Base-by-base conservation (phyloP, 305 asterid species). In the Caryopteris hybrid region DNA sequence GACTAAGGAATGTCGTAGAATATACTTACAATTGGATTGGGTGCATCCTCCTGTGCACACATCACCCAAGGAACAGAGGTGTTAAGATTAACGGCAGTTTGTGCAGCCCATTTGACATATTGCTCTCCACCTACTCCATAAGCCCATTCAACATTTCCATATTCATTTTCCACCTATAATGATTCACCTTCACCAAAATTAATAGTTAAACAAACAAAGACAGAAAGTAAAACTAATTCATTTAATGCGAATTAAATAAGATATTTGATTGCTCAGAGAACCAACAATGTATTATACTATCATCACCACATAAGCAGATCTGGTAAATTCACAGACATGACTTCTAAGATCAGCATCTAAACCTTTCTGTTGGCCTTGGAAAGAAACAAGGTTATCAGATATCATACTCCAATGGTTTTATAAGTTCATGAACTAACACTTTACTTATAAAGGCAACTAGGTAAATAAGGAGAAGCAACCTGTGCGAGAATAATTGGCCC, bases 1-100 rank as follows among this genome's bases (percentile, higher is more conserved):
- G 55, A 41, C 16, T 34, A 58, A 18, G 36, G 22, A 39, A 23
- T 5, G 4, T 3, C 36, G 33, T 21, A 27, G 38, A 36, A 27
- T 1, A 69, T 67, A 61, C 86, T 76, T 81, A 88, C 97, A 31
- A 90, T 68, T 43, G 97, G 91, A 76, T 84, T 94, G 3, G 94
- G 97, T 29, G 94, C 97, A 78, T 88, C 92, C 58, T 3, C 66
- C 57, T 88, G 97, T 33, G 68, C 52, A 64, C 96, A 88, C 97
- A 88, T 90, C 75, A 90, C 97, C 97, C 96, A 90, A 13, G 97
- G 97, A 25, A 90, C 95, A 3, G 85, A 66, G 13, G 90, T 90
- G 46, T 88, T 86, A 29, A 90, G 86, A 66, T 71, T 63, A 8
- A 88, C 75, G 55, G 96, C 97, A 56, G 89, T 83, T 86, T 86